These are phyloP conservation scores for Ilyonectria robusta DNA, from an alignment of 2,329 filamentous ascomycete genomes.

Conservation along the genomic window DNA sequence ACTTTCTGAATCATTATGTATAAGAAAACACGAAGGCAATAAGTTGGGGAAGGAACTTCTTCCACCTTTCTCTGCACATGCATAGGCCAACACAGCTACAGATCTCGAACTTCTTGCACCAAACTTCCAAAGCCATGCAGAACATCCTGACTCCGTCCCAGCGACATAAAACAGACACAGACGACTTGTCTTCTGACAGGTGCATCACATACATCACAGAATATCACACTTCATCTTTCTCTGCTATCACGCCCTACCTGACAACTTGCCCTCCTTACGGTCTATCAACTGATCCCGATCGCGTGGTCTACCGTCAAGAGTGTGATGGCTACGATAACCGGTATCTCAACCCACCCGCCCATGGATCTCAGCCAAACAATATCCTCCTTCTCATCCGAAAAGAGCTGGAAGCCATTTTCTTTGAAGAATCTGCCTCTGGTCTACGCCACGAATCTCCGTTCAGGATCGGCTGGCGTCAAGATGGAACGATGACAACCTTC, in stretches of 20 bases:
- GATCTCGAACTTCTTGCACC: too few relatives aligned
- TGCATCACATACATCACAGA: not conserved
- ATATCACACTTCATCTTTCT: not conserved
- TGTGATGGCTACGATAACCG: not conserved
- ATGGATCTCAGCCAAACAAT: not conserved
- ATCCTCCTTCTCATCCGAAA: not conserved
- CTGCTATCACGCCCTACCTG: not conserved
- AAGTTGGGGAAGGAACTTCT: too few relatives aligned
- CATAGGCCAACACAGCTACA: too few relatives aligned
- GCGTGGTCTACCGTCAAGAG: not conserved
- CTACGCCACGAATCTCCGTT: not conserved
- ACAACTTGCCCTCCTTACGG: not conserved
- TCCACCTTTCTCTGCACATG: too few relatives aligned
- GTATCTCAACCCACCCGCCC: not conserved
- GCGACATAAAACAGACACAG: not conserved
- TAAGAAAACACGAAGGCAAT: too few relatives aligned
- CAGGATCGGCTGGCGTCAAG: not conserved
- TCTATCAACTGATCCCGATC: not conserved
- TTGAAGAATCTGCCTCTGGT: not conserved
- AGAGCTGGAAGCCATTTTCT: slow-evolving; percentile 4
- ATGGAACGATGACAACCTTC: not conserved
- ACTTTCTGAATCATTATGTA: too few relatives aligned
- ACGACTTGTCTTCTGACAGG: not conserved
- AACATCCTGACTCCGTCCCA: not conserved
- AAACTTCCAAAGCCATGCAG: too few relatives aligned